phyloP scores from a whole-genome alignment of 345 rosid genomes.

The Syzygium aromaticum region DNA sequence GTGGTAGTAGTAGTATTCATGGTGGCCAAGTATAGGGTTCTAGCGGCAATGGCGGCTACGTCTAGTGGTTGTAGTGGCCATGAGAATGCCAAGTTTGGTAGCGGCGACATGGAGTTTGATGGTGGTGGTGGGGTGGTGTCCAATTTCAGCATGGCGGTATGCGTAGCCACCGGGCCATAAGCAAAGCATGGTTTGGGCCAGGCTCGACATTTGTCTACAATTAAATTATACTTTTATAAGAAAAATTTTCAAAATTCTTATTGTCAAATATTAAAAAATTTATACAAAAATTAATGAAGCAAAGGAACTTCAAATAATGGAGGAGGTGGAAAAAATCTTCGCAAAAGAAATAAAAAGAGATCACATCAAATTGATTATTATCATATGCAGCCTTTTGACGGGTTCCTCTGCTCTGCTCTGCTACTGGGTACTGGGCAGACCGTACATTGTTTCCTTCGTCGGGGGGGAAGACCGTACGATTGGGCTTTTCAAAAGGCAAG shows the following conservation, averaged over 20 bases:
- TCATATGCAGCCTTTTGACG: not conserved
- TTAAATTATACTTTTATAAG: not conserved
- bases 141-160: not conserved
- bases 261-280: not conserved
- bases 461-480: not conserved
- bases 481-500: not conserved
- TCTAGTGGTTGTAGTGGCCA: not conserved
- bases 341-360: rapidly evolving
- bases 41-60: not conserved
- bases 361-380: not conserved
- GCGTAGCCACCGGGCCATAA: not conserved
- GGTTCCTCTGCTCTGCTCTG: not conserved
- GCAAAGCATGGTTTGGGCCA: not conserved
- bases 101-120: not conserved
- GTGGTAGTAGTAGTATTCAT: not conserved
- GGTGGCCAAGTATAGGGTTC: not conserved
- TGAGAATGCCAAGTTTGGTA: not conserved
- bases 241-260: not conserved
- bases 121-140: not conserved
- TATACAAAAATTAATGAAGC: not conserved
- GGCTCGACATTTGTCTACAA: not conserved
- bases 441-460: not conserved
- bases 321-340: not conserved
- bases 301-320: not conserved
- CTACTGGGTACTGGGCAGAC: not conserved